Base-by-base conservation (phyloP, 1,284 basidiomycete genomes). In the Fomitopsis betulina region DNA sequence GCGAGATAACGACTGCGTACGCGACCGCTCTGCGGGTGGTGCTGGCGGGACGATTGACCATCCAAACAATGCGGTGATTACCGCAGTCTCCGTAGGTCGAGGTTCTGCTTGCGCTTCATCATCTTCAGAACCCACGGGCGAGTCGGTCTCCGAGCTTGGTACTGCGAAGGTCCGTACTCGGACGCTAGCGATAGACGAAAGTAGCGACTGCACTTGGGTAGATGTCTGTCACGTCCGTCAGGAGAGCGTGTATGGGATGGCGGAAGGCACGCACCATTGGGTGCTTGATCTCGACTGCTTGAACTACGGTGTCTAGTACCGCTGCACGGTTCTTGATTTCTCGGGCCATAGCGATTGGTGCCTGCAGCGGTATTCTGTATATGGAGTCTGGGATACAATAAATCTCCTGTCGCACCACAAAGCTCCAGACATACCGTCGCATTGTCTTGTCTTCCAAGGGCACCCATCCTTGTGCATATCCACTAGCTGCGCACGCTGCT, bases 381-480 rank as follows among this genome's bases (percentile, higher is more conserved):
- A 93, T 84, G 0, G 86, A 85, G 43, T 79, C 89, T 91, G 53
- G 8, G 57, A 17, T 13, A 30, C 12, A 40, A 55, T 64, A 5
- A 65, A 40, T 33, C 23, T 40, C 4, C 23, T 35, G 39, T 13
- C 50, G 21, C 40, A 53, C 33, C 35, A 30, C 54, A 5, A 23
- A 40, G 32, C 32, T 56, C 43, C 39, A 25, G 39, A 74, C 82
- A 63, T 65, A 92, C 91, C 72, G 70, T 91, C 88, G 64, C 90
- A 91, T 68, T 93, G 90, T 56, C 82, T 79, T 33, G 78, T 76
- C 70, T 82, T 89, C 91, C 91, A 93, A 2, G 91, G 91, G 67
- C 90, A 93, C 0, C 88, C 87, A 55, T 84, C 77, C 68, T 91
- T 91, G 68, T 93, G 91, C 67, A 79, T 79, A 13, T 83, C 79